Conservation (phyloP, 2,329 filamentous ascomycete species). For the Epichloe coenophiala region DNA sequence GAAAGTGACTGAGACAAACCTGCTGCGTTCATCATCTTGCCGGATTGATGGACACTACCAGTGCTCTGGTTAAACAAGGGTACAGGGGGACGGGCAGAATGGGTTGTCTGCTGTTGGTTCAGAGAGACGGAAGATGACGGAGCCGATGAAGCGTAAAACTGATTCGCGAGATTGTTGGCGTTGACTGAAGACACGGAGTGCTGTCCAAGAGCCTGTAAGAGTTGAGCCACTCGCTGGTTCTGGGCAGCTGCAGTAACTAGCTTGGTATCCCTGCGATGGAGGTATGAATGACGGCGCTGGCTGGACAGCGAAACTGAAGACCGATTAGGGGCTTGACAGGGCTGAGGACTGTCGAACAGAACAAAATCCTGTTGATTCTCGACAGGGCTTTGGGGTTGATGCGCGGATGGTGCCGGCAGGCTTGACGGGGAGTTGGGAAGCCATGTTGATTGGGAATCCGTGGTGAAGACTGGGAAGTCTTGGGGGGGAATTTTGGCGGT, state of each 20-base stretch:
- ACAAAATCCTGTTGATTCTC: conserved; percentile 58
- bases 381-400: conserved; percentile 39
- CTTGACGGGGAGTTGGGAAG: conserved; percentile 54
- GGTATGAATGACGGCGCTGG: conserved; percentile 32
- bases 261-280: conserved; percentile 30
- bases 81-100: conserved; percentile 53
- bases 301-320: conserved; percentile 24
- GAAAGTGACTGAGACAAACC: conserved; percentile 14
- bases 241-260: conserved; percentile 27
- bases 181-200: conserved; percentile 40
- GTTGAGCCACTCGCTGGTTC: conserved; percentile 45
- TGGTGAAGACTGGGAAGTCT: conserved; percentile 67
- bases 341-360: conserved; percentile 50
- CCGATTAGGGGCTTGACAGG: conserved; percentile 22
- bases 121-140: conserved; percentile 45
- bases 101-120: conserved; percentile 33
- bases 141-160: conserved; percentile 56
- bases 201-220: conserved; percentile 44
- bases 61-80: conserved; percentile 54
- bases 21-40: conserved; percentile 32
- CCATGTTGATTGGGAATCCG: conserved; percentile 74
- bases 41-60: conserved; percentile 34
- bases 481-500: conserved; percentile 47
- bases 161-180: conserved; percentile 42
- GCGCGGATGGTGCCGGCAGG: conserved; percentile 50